phyloP scores from a whole-genome alignment of 1,284 basidiomycete species.

The Marasmius oreades region DNA sequence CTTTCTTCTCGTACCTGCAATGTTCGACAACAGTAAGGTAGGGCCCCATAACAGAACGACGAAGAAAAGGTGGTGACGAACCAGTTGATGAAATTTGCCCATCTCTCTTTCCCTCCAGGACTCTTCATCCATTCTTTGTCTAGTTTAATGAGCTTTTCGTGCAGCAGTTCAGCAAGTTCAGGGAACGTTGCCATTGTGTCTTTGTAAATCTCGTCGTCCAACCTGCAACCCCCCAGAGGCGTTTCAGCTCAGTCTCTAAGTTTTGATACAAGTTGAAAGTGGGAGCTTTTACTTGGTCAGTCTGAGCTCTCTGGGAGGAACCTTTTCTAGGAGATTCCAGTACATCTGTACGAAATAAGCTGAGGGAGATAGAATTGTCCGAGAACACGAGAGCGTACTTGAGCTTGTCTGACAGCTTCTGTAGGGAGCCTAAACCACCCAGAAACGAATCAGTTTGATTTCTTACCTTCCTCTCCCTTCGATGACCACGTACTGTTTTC shows the following conservation, averaged over 20 bases:
- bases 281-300: conserved; percentile 67
- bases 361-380: conserved; percentile 3
- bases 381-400: conserved; percentile 47
- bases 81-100: conserved; percentile 88
- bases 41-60: background rate
- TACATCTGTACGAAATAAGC: conserved; percentile 67
- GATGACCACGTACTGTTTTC: conserved; percentile 78
- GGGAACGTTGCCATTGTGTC: conserved; percentile 81
- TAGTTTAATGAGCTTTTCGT: conserved; percentile 69
- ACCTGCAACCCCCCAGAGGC: too few species aligned
- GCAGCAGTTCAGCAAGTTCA: conserved; percentile 65
- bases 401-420: conserved; percentile 93
- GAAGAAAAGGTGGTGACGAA: conserved; percentile 48
- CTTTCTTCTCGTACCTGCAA: conserved; percentile 74
- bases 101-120: conserved; percentile 83
- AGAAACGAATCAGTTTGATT: background rate
- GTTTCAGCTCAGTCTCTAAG: background rate
- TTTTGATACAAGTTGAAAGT: background rate
- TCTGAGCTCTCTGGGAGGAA: conserved; percentile 73
- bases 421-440: conserved; percentile 80
- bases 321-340: conserved; percentile 90
- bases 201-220: conserved; percentile 90
- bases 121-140: conserved; percentile 96
- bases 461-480: too few species aligned
- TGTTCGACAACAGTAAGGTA: background rate